Evolutionary conservation across 2,329 filamentous ascomycete species (phyloP).

Genomic region (Talaromyces sp.): DNA sequence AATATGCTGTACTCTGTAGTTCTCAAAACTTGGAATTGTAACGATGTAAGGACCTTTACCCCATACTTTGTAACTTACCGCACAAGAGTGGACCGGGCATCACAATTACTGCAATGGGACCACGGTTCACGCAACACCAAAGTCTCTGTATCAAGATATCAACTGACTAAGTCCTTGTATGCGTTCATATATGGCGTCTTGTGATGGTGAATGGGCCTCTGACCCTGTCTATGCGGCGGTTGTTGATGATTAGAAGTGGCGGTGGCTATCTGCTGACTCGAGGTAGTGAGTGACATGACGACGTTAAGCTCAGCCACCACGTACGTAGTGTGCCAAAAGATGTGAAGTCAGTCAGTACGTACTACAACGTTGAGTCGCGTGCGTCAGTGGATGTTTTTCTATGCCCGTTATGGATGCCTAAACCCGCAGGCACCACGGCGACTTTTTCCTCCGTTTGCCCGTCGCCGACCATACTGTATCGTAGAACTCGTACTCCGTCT

Average conservation of each 20-base stretch:
- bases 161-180: background rate
- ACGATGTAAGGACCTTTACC: background rate
- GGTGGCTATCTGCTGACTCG: slow-evolving; percentile 3
- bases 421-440: background rate
- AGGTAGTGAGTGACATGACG: background rate
- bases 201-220: background rate
- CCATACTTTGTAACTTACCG: slow-evolving; percentile 4
- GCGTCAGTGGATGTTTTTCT: too few relatives aligned
- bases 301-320: background rate
- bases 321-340: background rate
- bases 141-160: background rate
- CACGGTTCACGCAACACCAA: background rate
- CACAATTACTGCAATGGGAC: background rate
- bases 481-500: background rate
- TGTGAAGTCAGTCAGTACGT: background rate
- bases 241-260: background rate
- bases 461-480: background rate
- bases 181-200: slow-evolving; percentile 1
- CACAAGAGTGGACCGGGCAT: background rate
- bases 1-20: background rate
- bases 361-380: too few relatives aligned
- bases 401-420: background rate
- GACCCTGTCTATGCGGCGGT: background rate
- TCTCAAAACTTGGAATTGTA: background rate
- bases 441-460: background rate